Evolutionary conservation across 2,329 filamentous ascomycete species (phyloP).

Genomic region (Botryotinia convoluta): DNA sequence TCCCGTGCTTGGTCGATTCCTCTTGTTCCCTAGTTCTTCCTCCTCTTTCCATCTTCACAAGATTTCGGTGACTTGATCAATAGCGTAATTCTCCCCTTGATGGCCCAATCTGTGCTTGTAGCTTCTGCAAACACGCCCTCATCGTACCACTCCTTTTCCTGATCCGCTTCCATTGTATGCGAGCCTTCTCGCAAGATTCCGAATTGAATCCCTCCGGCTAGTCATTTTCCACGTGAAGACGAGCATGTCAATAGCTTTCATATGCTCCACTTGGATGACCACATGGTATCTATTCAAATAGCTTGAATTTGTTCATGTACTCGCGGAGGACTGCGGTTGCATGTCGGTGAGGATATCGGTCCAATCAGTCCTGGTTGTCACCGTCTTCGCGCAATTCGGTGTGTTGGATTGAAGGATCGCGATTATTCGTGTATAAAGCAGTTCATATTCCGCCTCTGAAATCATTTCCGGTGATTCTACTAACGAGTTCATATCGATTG

Average conservation of each 20-base stretch:
- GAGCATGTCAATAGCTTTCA: conserved; percentile 20
- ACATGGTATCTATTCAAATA: conserved; percentile 23
- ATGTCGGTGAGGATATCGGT: conserved; percentile 16
- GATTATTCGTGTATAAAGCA: conserved; percentile 9
- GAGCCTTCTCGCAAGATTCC: background rate
- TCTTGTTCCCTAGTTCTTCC: background rate
- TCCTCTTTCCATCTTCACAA: background rate
- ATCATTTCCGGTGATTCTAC: background rate
- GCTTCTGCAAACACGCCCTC: background rate
- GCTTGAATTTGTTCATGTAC: conserved; percentile 22
- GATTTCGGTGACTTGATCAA: too few species aligned
- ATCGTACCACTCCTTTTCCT: background rate
- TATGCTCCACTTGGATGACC: background rate
- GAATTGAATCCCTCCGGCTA: conserved; percentile 22
- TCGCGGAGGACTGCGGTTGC: conserved; percentile 20
- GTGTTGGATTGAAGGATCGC: conserved; percentile 15
- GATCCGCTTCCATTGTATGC: background rate
- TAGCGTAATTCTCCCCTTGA: too few species aligned
- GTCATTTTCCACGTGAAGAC: conserved; percentile 21
- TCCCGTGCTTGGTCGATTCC: background rate
- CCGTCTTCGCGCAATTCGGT: background rate
- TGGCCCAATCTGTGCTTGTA: background rate
- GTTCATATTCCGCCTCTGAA: conserved; percentile 13
- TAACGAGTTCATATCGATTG: background rate
- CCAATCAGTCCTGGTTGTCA: conserved; percentile 4